These are phyloP conservation scores for Cordyceps farinosa DNA, from an alignment of 2,329 filamentous ascomycete genomes.

Conservation along the genomic window DNA sequence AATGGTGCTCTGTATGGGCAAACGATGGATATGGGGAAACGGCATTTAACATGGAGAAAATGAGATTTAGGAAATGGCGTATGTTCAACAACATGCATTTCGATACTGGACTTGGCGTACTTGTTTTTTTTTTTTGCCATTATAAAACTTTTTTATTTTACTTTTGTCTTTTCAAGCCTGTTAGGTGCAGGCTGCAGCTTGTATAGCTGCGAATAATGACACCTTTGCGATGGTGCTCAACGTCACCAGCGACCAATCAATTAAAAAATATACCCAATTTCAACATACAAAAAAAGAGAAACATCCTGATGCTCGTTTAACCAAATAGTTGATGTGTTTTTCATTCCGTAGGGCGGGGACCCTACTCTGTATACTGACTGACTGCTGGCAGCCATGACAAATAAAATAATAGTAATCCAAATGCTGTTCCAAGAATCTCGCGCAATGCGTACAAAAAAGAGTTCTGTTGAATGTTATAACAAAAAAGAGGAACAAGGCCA, in stretches of 20 bases:
- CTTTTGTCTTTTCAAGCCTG: background rate
- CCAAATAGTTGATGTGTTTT: too few species aligned
- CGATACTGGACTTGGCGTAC: constrained; percentile 6
- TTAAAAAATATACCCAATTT: constrained; percentile 15
- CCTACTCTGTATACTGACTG: background rate
- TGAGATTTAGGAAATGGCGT: constrained; percentile 8
- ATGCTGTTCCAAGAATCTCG: background rate
- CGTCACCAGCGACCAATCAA: constrained; percentile 9
- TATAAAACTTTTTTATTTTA: constrained; percentile 2
- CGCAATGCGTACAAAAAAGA: background rate
- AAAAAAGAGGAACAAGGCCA: background rate
- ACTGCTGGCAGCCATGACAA: background rate
- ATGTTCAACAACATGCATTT: constrained; percentile 20
- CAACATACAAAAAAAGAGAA: background rate
- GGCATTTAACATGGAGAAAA: constrained; percentile 20
- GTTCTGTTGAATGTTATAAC: background rate
- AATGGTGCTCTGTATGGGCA: background rate
- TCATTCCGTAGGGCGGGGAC: background rate
- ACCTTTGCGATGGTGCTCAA: constrained; percentile 14
- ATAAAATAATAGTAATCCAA: background rate
- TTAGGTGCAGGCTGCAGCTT: background rate
- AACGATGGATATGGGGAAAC: constrained; percentile 3
- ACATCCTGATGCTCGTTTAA: too few species aligned
- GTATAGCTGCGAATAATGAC: background rate
- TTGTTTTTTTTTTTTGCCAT: constrained; percentile 15